Conservation (phyloP, 495 filamentous ascomycete genomes). For the Neurospora terricola region DNA sequence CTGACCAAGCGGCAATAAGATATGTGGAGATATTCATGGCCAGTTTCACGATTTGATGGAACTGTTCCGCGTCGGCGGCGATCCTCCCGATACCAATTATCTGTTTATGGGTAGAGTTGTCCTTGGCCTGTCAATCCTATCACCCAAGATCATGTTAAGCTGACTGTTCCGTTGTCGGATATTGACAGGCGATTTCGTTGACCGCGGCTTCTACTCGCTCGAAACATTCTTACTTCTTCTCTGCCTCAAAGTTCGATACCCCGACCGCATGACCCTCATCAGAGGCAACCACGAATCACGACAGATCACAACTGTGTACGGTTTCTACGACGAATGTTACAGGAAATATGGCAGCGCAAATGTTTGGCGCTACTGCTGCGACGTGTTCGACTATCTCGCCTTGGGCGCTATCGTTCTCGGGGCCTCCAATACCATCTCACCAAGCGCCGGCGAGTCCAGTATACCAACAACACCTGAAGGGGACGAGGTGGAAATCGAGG, state of each 20-base stretch:
- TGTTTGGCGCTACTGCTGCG: conserved; percentile 97
- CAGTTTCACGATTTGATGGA: conserved; percentile 99
- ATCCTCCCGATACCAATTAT: conserved; percentile 95
- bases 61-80: conserved; percentile 89
- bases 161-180: neutral
- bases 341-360: conserved; percentile 97
- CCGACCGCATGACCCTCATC: conserved; percentile 93
- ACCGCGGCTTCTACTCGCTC: conserved; percentile 95
- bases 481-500: conserved; percentile 82
- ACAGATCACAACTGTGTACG: conserved; percentile 96
- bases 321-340: conserved; percentile 97
- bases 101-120: conserved; percentile 73
- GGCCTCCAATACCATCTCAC: conserved; percentile 61
- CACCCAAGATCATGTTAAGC: neutral
- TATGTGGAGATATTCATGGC: conserved; percentile 97
- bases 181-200: conserved; percentile 76
- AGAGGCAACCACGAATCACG: conserved; percentile 95
- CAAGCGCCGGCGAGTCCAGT: conserved; percentile 30
- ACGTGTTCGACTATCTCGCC: conserved; percentile 96
- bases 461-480: conserved; percentile 35
- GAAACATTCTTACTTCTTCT: conserved; percentile 93
- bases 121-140: neutral
- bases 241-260: conserved; percentile 94
- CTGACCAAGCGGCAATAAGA: conserved; percentile 32
- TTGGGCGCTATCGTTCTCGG: conserved; percentile 90